These are phyloP conservation scores for Candida nemodendra DNA, from an alignment of 805 yeast species.

Conservation along the genomic window DNA sequence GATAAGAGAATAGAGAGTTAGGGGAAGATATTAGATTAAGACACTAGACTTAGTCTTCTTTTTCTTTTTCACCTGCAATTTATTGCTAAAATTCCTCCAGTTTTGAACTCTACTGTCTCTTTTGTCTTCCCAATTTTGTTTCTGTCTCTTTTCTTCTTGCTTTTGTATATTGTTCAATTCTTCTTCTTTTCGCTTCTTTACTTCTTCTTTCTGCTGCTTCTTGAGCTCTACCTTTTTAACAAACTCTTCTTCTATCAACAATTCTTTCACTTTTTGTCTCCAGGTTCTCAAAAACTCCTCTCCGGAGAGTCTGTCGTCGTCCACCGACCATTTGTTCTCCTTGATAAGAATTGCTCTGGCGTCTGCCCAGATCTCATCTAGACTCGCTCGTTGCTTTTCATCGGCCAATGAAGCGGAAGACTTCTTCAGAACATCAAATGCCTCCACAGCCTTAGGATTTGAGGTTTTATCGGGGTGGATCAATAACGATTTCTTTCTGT, in stretches of 20 bases:
- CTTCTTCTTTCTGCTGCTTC: slow-evolving; percentile 41
- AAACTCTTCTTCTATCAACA: slow-evolving; percentile 46
- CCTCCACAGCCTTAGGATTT: slow-evolving; percentile 58
- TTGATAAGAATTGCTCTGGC: slow-evolving; percentile 39
- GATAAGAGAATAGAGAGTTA: no score
- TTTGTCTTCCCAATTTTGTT: slow-evolving; percentile 60
- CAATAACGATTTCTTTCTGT: slow-evolving; percentile 57
- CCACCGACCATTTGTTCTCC: slow-evolving; percentile 36
- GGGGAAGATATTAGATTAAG: no score
- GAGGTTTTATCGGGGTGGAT: slow-evolving; percentile 68
- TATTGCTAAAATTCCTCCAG: slow-evolving; percentile 54
- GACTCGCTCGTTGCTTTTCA: slow-evolving; percentile 37
- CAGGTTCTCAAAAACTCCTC: slow-evolving; percentile 39
- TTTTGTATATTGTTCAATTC: slow-evolving; percentile 30
- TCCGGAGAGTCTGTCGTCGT: slow-evolving; percentile 37
- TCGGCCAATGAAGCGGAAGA: slow-evolving; percentile 46
- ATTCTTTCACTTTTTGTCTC: slow-evolving; percentile 41
- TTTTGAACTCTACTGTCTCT: slow-evolving; percentile 55
- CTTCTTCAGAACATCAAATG: slow-evolving; percentile 58
- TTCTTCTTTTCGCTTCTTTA: slow-evolving; percentile 33
- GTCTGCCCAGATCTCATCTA: slow-evolving; percentile 45
- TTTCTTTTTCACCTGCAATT: slow-evolving; percentile 45
- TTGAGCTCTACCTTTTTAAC: slow-evolving; percentile 42
- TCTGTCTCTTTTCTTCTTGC: slow-evolving; percentile 33
- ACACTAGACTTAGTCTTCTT: slow-evolving; percentile 43